Evolutionary conservation across 805 yeast genomes (phyloP).

Genomic region (Candida rishiriensis): DNA sequence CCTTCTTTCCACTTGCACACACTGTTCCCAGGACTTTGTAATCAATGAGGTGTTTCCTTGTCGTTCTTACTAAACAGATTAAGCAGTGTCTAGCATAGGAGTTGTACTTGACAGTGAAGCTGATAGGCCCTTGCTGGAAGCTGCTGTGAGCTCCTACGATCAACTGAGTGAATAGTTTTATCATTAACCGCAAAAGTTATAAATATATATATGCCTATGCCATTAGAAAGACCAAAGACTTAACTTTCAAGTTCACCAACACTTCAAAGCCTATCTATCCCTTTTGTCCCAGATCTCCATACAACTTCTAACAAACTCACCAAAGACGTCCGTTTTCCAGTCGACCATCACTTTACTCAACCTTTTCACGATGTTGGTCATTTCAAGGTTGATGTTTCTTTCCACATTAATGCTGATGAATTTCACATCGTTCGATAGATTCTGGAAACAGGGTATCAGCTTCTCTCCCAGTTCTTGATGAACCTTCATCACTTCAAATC

Average conservation of each 20-base stretch:
- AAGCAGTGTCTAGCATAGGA: no score
- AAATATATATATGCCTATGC: no score
- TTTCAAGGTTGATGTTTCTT: constrained; percentile 30
- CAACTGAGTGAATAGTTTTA: no score
- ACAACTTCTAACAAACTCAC: constrained; percentile 21
- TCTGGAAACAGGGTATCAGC: constrained; percentile 43
- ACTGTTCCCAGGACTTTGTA: no score
- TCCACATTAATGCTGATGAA: constrained; percentile 41
- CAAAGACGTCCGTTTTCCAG: constrained; percentile 25
- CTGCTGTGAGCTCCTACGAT: no score
- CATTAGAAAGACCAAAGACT: neutral
- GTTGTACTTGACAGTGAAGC: no score
- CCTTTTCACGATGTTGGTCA: constrained; percentile 9
- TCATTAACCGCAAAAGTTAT: no score
- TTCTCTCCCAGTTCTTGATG: constrained; percentile 32
- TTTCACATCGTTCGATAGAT: constrained; percentile 39
- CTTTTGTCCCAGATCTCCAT: constrained; percentile 20
- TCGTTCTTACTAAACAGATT: no score
- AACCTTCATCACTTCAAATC: constrained; percentile 17
- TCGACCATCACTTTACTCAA: constrained; percentile 15
- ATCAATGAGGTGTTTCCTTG: no score
- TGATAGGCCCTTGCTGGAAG: no score
- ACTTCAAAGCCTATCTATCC: neutral
- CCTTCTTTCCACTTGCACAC: no score
- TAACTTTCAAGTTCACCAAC: neutral